These are phyloP conservation scores for Cokeromyces recurvatus DNA, from an alignment of 371 early-diverging fungal species.

Conservation along the genomic window DNA sequence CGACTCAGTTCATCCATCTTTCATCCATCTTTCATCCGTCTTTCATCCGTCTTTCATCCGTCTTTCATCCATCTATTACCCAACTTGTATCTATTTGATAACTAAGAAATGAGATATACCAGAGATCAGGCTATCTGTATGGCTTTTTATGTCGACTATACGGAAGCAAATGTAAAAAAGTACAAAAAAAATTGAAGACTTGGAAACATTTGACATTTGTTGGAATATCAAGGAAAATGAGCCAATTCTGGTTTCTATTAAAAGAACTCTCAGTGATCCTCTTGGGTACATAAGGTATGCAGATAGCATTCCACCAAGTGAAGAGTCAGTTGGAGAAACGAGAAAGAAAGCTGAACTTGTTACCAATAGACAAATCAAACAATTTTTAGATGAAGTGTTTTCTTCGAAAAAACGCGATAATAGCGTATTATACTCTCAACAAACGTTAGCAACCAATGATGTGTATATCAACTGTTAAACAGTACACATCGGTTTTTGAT, in stretches of 20 bases:
- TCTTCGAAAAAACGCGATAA: conserved; percentile 1
- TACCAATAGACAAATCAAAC: background rate
- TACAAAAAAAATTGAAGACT: no score
- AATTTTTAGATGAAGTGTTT: conserved; percentile 3
- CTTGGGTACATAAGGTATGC: background rate
- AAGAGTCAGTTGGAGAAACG: background rate
- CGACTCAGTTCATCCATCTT: no score
- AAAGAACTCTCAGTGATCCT: background rate
- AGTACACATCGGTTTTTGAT: conserved; percentile 1
- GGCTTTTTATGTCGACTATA: conserved; percentile 1
- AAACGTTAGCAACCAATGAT: background rate
- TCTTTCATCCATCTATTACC: no score
- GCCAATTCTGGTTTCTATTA: background rate
- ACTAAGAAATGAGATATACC: no score
- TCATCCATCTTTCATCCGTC: no score
- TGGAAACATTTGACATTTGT: no score
- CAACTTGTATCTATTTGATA: no score
- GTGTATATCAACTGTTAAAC: background rate
- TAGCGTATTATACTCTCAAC: conserved; percentile 1
- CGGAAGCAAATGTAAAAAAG: background rate
- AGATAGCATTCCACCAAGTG: background rate
- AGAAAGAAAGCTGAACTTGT: no score
- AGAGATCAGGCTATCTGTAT: background rate
- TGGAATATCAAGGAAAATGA: no score
- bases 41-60: conserved; percentile 1